Evolutionary conservation across 1,284 basidiomycete genomes (phyloP).

Genomic region (Ustilago tritici): DNA sequence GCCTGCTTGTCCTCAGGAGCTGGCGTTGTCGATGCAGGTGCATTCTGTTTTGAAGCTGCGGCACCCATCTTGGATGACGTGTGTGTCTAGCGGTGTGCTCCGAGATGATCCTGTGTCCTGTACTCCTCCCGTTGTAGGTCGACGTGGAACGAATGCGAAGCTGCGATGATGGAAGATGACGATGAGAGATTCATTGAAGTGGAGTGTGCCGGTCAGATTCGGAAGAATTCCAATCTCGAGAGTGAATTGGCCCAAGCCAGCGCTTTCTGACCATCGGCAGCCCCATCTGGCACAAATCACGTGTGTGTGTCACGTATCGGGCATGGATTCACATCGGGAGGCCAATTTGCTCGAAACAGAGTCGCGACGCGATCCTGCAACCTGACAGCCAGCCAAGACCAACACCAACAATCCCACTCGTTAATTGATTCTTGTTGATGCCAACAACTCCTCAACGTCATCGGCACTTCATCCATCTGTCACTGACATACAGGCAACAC

Average conservation of each 20-base stretch:
- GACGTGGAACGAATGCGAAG: neutral
- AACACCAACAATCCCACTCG: conserved; percentile 5
- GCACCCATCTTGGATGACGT: conserved; percentile 36
- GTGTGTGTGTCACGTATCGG: conserved; percentile 28
- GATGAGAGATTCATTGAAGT: conserved; percentile 5
- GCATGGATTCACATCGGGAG: neutral
- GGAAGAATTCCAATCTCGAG: conserved; percentile 26
- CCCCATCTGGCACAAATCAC: conserved; percentile 20
- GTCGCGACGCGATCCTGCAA: conserved; percentile 40
- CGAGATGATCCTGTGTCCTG: neutral
- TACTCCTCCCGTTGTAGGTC: neutral
- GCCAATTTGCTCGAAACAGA: conserved; percentile 1
- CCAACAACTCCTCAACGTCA: neutral
- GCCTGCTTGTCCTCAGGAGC: conserved; percentile 52
- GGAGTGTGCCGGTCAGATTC: conserved; percentile 34
- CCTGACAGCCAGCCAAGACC: conserved; percentile 8
- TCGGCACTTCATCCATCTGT: neutral
- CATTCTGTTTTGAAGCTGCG: conserved; percentile 50
- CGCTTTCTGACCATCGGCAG: neutral
- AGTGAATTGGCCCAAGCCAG: conserved; percentile 5
- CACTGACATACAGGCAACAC: neutral
- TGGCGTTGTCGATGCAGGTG: conserved; percentile 37
- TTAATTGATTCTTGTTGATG: neutral
- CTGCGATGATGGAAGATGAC: neutral
- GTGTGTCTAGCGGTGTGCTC: neutral